Evolutionary conservation across 2,329 filamentous ascomycete genomes (phyloP).

Genomic region (Diaporthe citriasiana): DNA sequence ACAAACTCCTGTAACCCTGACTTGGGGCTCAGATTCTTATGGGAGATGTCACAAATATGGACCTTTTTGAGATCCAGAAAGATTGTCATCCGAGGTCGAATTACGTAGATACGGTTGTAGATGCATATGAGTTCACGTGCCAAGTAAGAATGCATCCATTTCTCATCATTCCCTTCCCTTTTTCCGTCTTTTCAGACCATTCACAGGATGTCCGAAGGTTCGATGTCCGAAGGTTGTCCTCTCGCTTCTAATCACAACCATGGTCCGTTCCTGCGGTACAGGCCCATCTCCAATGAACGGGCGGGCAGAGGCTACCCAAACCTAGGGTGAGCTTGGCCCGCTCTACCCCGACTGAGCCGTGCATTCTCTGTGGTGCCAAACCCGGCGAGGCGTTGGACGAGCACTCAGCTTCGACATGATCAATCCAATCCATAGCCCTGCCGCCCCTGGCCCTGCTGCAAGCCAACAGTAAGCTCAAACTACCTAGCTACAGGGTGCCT

Average conservation of each 20-base stretch:
- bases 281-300: slow-evolving; percentile 14
- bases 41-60: slow-evolving; percentile 33
- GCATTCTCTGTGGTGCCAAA: not conserved
- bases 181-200: not conserved
- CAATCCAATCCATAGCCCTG: slow-evolving; percentile 21
- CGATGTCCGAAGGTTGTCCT: slow-evolving; percentile 16
- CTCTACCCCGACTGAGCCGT: not conserved
- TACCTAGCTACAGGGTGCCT: not conserved
- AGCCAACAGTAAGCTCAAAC: slow-evolving; percentile 5
- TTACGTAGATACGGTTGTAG: not conserved
- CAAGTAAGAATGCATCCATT: not conserved
- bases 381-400: slow-evolving; percentile 31
- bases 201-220: not conserved
- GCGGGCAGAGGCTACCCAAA: slow-evolving; percentile 22
- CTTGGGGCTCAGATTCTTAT: slow-evolving; percentile 31
- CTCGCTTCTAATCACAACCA: not conserved
- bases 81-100: slow-evolving; percentile 14
- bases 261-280: not conserved
- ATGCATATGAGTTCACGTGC: not conserved
- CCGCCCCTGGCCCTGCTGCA: not conserved
- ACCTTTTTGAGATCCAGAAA: slow-evolving; percentile 21
- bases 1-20: too few species aligned
- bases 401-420: slow-evolving; percentile 11
- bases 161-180: not conserved
- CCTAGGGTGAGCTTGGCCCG: slow-evolving; percentile 36